phyloP scores from a whole-genome alignment of 352 stramenopile genomes.

The Globisporangium middletonii region DNA sequence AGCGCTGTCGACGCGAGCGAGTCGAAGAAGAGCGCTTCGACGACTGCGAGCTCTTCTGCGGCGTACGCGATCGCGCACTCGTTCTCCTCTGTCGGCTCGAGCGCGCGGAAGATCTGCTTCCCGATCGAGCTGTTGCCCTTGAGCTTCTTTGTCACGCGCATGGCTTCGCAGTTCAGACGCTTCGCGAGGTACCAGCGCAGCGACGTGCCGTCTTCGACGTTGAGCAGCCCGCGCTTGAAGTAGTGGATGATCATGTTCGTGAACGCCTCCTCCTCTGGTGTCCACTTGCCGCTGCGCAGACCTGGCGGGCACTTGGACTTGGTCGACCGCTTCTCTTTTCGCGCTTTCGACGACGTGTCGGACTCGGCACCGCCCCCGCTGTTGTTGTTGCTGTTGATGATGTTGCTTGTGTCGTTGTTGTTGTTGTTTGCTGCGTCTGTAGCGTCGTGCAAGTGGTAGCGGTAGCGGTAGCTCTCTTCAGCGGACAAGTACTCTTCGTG shows the following conservation, averaged over 20 bases:
- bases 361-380: conserved; percentile 8
- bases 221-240: conserved; percentile 73
- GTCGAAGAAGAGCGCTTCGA: conserved; percentile 68
- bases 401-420: conserved; percentile 12
- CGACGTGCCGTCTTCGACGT: conserved; percentile 79
- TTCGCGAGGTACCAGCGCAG: conserved; percentile 84
- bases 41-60: conserved; percentile 41
- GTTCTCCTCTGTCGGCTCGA: conserved; percentile 61
- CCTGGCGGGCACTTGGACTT: conserved; percentile 83
- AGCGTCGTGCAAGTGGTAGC: conserved; percentile 7
- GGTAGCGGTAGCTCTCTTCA: conserved; percentile 18
- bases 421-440: conserved; percentile 12
- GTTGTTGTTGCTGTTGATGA: neutral
- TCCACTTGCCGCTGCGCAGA: conserved; percentile 84
- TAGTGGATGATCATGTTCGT: conserved; percentile 85
- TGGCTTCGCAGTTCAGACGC: conserved; percentile 81
- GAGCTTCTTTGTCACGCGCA: conserved; percentile 88
- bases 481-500: conserved; percentile 14
- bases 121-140: conserved; percentile 86
- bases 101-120: conserved; percentile 83
- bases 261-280: conserved; percentile 71
- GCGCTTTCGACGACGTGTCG: conserved; percentile 7
- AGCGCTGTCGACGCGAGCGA: conserved; percentile 39
- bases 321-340: conserved; percentile 61
- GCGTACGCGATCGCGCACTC: conserved; percentile 44